phyloP scores from a whole-genome alignment of 495 filamentous ascomycete genomes.

The Xylaria palmicola region DNA sequence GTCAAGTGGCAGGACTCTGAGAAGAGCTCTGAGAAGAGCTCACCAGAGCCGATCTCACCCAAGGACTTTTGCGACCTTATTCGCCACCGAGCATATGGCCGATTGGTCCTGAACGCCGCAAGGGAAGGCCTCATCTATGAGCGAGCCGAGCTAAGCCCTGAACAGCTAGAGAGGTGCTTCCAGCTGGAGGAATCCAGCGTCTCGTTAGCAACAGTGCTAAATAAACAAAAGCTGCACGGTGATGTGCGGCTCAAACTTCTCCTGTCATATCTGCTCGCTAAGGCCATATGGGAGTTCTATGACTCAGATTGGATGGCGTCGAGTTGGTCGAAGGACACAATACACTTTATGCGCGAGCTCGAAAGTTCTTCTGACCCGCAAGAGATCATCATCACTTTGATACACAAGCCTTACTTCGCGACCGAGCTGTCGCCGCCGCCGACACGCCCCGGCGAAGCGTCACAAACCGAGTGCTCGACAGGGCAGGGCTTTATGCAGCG shows the following conservation, averaged over 20 bases:
- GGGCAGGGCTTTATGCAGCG: not conserved
- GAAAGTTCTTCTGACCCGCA: not conserved
- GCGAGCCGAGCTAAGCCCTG: not conserved
- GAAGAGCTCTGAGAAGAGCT: too few species aligned
- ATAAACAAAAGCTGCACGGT: not conserved
- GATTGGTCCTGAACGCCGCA: not conserved
- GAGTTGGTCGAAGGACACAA: conserved; percentile 22
- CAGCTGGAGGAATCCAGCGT: not conserved
- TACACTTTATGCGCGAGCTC: conserved; percentile 29
- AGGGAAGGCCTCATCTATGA: not conserved
- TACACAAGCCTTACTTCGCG: conserved; percentile 26
- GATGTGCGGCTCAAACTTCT: conserved; percentile 12
- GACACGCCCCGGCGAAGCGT: not conserved
- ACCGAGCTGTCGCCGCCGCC: not conserved
- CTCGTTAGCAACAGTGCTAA: not conserved
- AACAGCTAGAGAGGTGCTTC: not conserved
- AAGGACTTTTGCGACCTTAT: not conserved
- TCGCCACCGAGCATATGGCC: not conserved
- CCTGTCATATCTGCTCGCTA: conserved; percentile 21
- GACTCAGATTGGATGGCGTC: conserved; percentile 24
- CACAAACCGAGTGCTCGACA: not conserved
- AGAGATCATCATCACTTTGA: conserved; percentile 19
- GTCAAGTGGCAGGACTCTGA: not conserved
- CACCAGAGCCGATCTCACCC: not conserved
- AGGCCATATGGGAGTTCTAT: conserved; percentile 28